Evolutionary conservation across 2,329 filamentous ascomycete genomes (phyloP).

Genomic region (Sporothrix variecibatus): DNA sequence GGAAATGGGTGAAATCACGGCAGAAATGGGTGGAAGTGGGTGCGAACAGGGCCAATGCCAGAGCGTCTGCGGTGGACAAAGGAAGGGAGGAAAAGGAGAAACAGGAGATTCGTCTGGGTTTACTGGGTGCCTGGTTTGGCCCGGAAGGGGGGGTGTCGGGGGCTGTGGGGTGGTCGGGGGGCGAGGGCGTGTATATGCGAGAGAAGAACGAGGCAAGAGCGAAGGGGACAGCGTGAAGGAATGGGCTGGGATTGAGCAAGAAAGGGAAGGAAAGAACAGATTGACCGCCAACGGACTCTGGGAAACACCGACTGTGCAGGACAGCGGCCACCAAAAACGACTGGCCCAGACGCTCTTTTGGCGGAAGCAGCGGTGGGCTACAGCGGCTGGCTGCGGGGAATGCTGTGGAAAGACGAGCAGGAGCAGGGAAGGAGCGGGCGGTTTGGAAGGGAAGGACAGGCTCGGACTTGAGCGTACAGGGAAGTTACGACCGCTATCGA

Average conservation of each 20-base stretch:
- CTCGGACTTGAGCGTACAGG: slow-evolving; percentile 12
- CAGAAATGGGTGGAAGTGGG: slow-evolving; percentile 7
- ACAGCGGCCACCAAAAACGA: not conserved
- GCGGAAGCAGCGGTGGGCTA: not conserved
- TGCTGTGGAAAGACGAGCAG: not conserved
- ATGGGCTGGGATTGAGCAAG: not conserved
- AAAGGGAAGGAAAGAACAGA: not conserved
- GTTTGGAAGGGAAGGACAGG: slow-evolving; percentile 12
- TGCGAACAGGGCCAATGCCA: slow-evolving; percentile 13
- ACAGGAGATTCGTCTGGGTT: slow-evolving; percentile 25
- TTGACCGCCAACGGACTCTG: not conserved
- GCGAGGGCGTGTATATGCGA: slow-evolving; percentile 17
- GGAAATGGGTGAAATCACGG: slow-evolving; percentile 10
- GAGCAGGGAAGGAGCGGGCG: slow-evolving; percentile 9
- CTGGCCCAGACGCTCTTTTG: not conserved
- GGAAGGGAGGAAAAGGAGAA: slow-evolving; percentile 19
- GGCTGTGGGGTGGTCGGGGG: slow-evolving; percentile 6
- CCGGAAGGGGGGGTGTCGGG: slow-evolving; percentile 15
- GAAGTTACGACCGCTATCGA: slow-evolving; percentile 3
- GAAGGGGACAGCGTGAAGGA: slow-evolving; percentile 6
- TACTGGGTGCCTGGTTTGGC: slow-evolving; percentile 21
- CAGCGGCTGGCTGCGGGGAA: not conserved
- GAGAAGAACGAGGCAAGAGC: slow-evolving; percentile 6
- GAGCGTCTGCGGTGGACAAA: slow-evolving; percentile 14
- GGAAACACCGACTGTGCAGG: not conserved